Evolutionary conservation across 441 rosid genomes (phyloP).

Genomic region (Rhodomyrtus psidioides): DNA sequence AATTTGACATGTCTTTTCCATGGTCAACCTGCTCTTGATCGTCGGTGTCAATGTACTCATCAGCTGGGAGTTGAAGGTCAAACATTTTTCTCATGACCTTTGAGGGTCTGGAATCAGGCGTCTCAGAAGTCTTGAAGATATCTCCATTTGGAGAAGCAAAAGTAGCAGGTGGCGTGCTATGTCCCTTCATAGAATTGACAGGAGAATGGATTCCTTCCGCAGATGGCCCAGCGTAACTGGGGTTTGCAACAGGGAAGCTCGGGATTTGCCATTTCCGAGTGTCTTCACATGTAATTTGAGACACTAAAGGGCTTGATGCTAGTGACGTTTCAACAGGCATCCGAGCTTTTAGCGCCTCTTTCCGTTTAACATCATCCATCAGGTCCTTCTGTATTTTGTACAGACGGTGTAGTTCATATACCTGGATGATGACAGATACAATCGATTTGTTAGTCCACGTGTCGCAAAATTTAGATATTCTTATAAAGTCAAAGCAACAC

Average conservation of each 20-base stretch:
- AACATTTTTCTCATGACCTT: slow-evolving; percentile 41
- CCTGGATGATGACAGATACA: slow-evolving; percentile 28
- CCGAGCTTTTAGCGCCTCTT: slow-evolving; percentile 32
- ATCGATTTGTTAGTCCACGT: background rate
- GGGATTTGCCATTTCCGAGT: slow-evolving; percentile 50
- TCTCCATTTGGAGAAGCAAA: slow-evolving; percentile 7
- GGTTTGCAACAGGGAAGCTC: slow-evolving; percentile 40
- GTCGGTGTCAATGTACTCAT: slow-evolving; percentile 33
- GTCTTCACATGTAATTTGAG: slow-evolving; percentile 66
- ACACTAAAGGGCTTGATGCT: slow-evolving; percentile 50
- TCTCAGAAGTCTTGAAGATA: slow-evolving; percentile 11
- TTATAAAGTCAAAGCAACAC: background rate
- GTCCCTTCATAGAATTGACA: slow-evolving; percentile 9
- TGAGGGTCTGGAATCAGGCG: slow-evolving; percentile 17
- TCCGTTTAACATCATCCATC: slow-evolving; percentile 57
- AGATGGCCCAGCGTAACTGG: background rate
- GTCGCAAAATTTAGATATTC: background rate
- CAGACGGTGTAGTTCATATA: slow-evolving; percentile 80
- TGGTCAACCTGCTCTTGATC: slow-evolving; percentile 16
- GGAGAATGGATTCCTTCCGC: slow-evolving; percentile 29
- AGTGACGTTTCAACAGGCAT: slow-evolving; percentile 43
- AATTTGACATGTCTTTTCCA: slow-evolving; percentile 16
- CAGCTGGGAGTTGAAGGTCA: slow-evolving; percentile 58
- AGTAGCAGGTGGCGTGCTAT: background rate
- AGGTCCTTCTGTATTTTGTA: slow-evolving; percentile 68